Evolutionary conservation across 2,329 filamentous ascomycete genomes (phyloP), one percentile per base, ranked within the genome.

Genomic region (Juglanconis oblonga): DNA sequence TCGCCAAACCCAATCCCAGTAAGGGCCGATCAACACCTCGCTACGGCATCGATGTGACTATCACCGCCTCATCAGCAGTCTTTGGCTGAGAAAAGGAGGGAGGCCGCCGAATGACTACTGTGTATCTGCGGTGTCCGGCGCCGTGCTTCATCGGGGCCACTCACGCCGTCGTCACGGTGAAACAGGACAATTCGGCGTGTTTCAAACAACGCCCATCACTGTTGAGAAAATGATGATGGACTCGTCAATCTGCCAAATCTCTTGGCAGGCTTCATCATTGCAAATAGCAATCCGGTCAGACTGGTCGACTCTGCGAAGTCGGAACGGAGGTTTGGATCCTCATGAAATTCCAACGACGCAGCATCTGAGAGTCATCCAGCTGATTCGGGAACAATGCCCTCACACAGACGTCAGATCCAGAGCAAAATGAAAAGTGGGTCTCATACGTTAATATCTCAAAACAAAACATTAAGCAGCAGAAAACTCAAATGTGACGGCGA

Each of bases 41-140:
- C 44, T 56, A 17, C 14, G 45, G 45, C 54, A 57, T 49, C 48
- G 53, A 55, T 55, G 44, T 31, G 53, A 48, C 44, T 44, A 31
- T 14, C n/a, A 49, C 9, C 17, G 38, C 49, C 2, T 17, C 33
- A 3, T 35, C 13, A 36, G 36, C 52, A 38, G 24, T 17, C 45
- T 53, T 38, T 24, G 11, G 52, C 38, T 32, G 40, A 53, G 52
- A 42, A 24, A 24, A 24, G 24, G 24, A 24, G 24, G 38, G 29
- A 53, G 52, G 38, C 44, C 53, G 32, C 44, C 42, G 42, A 42
- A 14, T 17, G 48, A 32, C 5, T 32, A 24, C 9, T 50, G 8
- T 31, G n/a, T 2, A 10, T 9, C 17, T 48, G 13, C 48, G 50
- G 50, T 38, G 35, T 24, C 13, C 36, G 36, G 24, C 11, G 38